phyloP scores from a whole-genome alignment of 2,329 filamentous ascomycete genomes.

The Gyromitra esculenta region DNA sequence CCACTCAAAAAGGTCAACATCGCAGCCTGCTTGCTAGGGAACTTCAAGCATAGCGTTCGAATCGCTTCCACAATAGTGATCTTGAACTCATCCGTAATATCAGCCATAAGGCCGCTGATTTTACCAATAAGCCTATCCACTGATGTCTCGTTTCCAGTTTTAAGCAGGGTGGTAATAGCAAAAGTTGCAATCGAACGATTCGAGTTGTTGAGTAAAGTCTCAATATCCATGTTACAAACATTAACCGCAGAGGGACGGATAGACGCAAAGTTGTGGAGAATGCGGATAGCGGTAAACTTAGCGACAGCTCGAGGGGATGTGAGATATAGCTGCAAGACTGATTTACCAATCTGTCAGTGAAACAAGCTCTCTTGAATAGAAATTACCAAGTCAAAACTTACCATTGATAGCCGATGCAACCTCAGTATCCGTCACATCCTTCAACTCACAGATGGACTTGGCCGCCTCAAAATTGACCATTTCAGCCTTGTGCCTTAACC shows the following conservation, averaged over 20 bases:
- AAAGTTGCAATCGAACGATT: constrained; percentile 98
- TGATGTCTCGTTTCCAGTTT: constrained; percentile 97
- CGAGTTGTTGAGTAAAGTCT: constrained; percentile 93
- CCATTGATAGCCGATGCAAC: constrained; percentile 86
- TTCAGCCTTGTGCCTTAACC: constrained; percentile 97
- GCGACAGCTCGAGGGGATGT: constrained; percentile 94
- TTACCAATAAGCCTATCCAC: constrained; percentile 99
- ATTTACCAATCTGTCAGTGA: constrained; percentile 7
- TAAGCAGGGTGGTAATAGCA: constrained; percentile 95
- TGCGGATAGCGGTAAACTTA: constrained; percentile 96
- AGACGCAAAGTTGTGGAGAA: constrained; percentile 93
- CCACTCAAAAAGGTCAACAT: constrained; percentile 98
- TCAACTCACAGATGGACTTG: constrained; percentile 95
- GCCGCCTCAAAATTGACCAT: constrained; percentile 99
- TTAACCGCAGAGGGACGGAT: constrained; percentile 95
- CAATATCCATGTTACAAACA: constrained; percentile 95
- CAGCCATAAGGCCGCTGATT: constrained; percentile 97
- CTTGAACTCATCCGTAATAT: constrained; percentile 99
- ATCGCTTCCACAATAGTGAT: constrained; percentile 99
- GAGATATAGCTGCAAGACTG: constrained; percentile 91
- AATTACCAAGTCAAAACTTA: constrained; percentile 23
- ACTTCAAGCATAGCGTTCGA: constrained; percentile 94
- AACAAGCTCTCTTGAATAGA: neutral
- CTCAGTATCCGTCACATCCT: constrained; percentile 90
- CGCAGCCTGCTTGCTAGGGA: constrained; percentile 95